These are phyloP conservation scores for Pichia exigua DNA, from an alignment of 805 yeast genomes.

Conservation along the genomic window DNA sequence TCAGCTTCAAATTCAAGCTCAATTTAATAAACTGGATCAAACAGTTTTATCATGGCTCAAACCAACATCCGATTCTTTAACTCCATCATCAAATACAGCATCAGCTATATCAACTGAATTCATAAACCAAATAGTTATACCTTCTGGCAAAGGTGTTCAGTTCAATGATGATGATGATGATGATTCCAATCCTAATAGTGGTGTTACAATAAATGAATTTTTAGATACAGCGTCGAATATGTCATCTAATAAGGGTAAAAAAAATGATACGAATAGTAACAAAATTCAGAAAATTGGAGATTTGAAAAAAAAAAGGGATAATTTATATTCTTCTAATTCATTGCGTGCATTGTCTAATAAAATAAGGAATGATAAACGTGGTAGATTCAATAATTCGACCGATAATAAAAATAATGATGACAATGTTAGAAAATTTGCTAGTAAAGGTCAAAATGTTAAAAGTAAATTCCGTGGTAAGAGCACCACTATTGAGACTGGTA, in stretches of 20 bases:
- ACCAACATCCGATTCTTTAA: not conserved
- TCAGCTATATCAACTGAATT: not conserved
- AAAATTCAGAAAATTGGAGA: constrained; percentile 10
- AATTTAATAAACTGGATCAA: constrained; percentile 31
- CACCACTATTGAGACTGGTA: not conserved
- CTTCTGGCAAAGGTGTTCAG: constrained; percentile 26
- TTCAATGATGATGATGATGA: constrained; percentile 5
- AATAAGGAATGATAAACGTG: constrained; percentile 20
- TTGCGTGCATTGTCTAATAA: constrained; percentile 23
- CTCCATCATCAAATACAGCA: not conserved
- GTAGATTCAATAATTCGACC: not conserved
- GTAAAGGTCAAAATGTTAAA: too few species aligned
- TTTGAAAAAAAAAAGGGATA: constrained; percentile 5
- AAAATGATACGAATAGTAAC: constrained; percentile 10
- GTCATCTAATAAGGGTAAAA: constrained; percentile 16
- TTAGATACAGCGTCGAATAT: constrained; percentile 2
- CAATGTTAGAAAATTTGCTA: too few species aligned
- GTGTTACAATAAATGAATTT: constrained; percentile 9
- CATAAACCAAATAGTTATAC: constrained; percentile 8
- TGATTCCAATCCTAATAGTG: not conserved
- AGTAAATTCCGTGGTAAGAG: too few species aligned
- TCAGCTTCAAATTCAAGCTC: constrained; percentile 39
- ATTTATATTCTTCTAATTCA: constrained; percentile 12
- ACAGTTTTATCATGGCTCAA: constrained; percentile 35
- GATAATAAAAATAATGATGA: not conserved